A percentile compares a stretch with the other conserved stretches of the same genome.
These are phyloP conservation scores for Venturiaceae sp. DNA, from an alignment of 2,329 filamentous ascomycete species.

Conservation along the genomic window DNA sequence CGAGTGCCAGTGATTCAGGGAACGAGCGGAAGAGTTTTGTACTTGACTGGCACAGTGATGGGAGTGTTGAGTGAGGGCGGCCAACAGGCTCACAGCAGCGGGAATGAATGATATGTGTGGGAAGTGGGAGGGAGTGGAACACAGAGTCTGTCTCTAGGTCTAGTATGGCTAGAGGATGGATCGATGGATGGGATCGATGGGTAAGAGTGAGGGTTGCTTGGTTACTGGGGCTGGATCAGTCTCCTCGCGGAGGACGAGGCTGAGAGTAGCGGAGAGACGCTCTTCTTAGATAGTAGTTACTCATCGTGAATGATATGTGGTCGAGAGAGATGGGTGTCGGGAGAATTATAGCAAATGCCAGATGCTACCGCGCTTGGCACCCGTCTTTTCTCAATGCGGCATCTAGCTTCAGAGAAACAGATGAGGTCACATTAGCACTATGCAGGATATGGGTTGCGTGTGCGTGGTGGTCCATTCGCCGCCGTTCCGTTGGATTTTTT, in stretches of 20 bases:
- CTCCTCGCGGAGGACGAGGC: constrained; percentile 37
- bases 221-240: constrained; percentile 24
- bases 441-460: background rate
- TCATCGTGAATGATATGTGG: constrained; percentile 26
- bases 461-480: too few species aligned
- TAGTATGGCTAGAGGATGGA: background rate
- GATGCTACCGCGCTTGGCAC: background rate
- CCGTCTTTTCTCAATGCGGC: background rate
- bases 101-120: background rate
- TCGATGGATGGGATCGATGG: background rate
- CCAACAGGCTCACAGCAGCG: background rate
- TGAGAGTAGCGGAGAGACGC: constrained; percentile 35
- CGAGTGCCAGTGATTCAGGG: background rate
- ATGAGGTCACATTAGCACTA: too few species aligned
- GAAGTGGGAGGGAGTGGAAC: background rate
- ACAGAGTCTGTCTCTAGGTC: background rate
- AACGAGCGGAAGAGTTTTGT: background rate
- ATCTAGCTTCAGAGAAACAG: too few species aligned
- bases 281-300: constrained; percentile 25
- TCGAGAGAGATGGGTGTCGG: constrained; percentile 15
- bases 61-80: background rate
- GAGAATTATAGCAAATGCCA: constrained; percentile 1
- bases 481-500: too few species aligned
- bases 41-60: background rate
- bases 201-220: background rate